Evolutionary conservation across 306 rosid species (phyloP).

Genomic region (Quercus ilex): DNA sequence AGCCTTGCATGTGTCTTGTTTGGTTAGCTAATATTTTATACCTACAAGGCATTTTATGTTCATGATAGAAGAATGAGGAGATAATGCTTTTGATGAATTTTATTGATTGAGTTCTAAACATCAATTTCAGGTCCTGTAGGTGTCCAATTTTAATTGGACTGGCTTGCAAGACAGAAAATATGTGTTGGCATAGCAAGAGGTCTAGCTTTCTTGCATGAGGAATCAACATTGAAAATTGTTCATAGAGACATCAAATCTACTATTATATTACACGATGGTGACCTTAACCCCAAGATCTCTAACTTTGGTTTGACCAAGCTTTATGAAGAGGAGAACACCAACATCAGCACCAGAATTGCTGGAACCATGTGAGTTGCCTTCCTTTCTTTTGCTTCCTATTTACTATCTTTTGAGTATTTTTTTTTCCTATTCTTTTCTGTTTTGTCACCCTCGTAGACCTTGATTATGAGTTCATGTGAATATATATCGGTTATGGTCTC

Average conservation of each 20-base stretch:
- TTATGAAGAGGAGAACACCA: slow-evolving; percentile 63
- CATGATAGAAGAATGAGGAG: neutral
- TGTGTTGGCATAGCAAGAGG: slow-evolving; percentile 30
- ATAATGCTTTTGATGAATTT: neutral
- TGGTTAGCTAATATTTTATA: slow-evolving; percentile 14
- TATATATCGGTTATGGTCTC: too few relatives aligned
- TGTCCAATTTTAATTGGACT: slow-evolving; percentile 36
- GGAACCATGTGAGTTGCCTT: slow-evolving; percentile 27
- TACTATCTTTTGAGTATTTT: too few relatives aligned
- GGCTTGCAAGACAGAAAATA: slow-evolving; percentile 60
- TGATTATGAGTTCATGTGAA: too few relatives aligned
- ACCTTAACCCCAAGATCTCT: slow-evolving; percentile 69
- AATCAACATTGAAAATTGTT: slow-evolving; percentile 28
- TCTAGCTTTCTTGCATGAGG: too few relatives aligned
- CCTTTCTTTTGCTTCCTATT: neutral
- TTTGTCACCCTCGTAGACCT: too few relatives aligned
- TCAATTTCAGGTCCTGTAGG: slow-evolving; percentile 29
- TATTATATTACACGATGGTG: slow-evolving; percentile 56
- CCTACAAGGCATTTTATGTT: neutral
- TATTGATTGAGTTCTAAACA: neutral
- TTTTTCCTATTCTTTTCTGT: too few relatives aligned
- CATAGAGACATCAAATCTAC: slow-evolving; percentile 81
- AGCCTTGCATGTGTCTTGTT: slow-evolving; percentile 18
- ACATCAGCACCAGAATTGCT: slow-evolving; percentile 67
- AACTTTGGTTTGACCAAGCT: slow-evolving; percentile 81